Conservation (phyloP, 192 early-diverging fungal genomes). For the Rhizophagus sp. region DNA sequence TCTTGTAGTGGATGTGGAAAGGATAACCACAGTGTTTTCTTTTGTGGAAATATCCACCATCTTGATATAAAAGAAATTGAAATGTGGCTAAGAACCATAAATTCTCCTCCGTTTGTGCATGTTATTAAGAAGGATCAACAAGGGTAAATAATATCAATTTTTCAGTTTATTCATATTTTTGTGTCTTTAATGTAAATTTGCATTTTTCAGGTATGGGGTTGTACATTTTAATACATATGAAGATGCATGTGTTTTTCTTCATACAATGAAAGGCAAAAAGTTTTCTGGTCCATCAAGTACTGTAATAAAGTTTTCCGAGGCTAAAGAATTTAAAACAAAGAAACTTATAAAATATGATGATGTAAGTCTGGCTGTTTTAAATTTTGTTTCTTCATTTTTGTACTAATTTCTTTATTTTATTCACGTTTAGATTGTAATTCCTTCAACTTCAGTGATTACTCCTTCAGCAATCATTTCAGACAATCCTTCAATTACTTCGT, state of each 20-base stretch:
- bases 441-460: no score
- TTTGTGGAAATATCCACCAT: neutral
- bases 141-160: neutral
- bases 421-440: no score
- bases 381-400: no score
- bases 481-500: no score
- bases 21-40: neutral
- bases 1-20: neutral
- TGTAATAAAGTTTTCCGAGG: no score
- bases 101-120: conserved; percentile 5
- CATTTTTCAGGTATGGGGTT: neutral
- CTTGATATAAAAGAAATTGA: neutral
- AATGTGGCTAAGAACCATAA: neutral
- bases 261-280: neutral
- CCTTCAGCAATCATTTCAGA: no score
- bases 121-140: neutral
- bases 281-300: neutral
- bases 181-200: no score
- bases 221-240: neutral
- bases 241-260: neutral
- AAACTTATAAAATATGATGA: no score
- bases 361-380: no score
- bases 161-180: no score
- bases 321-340: no score
- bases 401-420: no score